phyloP scores from a whole-genome alignment of 805 yeast species.

The Lachancea lanzarotensis region DNA sequence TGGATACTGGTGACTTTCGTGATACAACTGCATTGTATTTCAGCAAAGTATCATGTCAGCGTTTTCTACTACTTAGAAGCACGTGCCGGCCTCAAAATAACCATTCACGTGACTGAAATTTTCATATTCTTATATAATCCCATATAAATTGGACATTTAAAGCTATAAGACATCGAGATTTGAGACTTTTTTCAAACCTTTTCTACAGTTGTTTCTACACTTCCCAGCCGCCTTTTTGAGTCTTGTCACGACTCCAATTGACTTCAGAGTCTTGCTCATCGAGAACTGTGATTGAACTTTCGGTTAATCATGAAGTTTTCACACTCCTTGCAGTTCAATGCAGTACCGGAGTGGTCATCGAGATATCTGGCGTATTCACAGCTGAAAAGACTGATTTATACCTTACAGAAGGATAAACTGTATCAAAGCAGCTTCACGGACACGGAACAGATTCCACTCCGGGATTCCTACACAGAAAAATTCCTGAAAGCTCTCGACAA shows the following conservation, averaged over 20 bases:
- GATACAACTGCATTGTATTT: too few relatives aligned
- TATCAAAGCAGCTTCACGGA: constrained; percentile 25
- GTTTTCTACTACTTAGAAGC: too few relatives aligned
- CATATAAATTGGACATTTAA: too few relatives aligned
- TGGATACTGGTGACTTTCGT: too few relatives aligned
- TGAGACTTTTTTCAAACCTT: too few relatives aligned
- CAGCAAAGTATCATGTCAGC: too few relatives aligned
- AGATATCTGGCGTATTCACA: constrained; percentile 86
- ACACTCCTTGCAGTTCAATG: constrained; percentile 90
- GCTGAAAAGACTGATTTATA: constrained; percentile 76
- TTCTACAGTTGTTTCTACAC: too few relatives aligned
- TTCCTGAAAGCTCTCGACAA: constrained; percentile 68
- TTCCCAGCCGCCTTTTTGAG: neutral
- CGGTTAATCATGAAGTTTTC: constrained; percentile 97
- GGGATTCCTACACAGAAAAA: constrained; percentile 46
- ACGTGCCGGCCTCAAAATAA: too few relatives aligned
- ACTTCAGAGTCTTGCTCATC: neutral
- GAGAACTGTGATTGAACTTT: neutral
- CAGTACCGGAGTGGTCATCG: constrained; percentile 97
- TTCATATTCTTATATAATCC: too few relatives aligned
- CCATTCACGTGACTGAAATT: too few relatives aligned
- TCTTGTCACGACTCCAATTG: neutral
- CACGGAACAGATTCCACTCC: constrained; percentile 16
- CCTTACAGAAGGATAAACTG: constrained; percentile 61
- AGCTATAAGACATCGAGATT: too few relatives aligned